Evolutionary conservation across 352 stramenopile species (phyloP).

Genomic region (Globisporangium sylvaticum): DNA sequence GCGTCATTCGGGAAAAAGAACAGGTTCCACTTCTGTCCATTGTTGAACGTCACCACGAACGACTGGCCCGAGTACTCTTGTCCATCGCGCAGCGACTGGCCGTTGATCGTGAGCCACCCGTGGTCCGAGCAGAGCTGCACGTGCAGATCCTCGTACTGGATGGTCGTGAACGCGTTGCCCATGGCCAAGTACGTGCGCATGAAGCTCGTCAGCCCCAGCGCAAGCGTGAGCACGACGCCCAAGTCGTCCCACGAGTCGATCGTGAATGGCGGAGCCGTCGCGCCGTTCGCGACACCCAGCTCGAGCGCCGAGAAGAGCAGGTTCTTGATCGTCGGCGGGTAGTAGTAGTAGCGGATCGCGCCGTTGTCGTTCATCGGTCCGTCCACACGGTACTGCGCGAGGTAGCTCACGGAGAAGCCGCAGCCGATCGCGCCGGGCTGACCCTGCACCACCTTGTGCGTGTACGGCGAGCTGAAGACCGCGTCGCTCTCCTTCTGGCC

Average conservation of each 20-base stretch:
- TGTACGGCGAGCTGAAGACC: constrained; percentile 70
- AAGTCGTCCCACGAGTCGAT: constrained; percentile 79
- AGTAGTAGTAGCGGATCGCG: constrained; percentile 84
- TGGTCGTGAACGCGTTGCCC: constrained; percentile 75
- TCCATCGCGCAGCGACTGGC: constrained; percentile 28
- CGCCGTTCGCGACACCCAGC: constrained; percentile 18
- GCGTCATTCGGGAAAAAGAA: constrained; percentile 44
- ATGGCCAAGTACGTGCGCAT: constrained; percentile 61
- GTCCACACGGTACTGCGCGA: constrained; percentile 67
- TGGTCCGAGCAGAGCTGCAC: constrained; percentile 64
- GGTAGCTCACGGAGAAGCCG: constrained; percentile 62
- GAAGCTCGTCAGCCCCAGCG: constrained; percentile 2
- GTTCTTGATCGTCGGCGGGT: constrained; percentile 70
- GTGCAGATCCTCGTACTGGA: constrained; percentile 65
- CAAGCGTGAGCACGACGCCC: constrained; percentile 50
- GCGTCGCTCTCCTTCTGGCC: constrained; percentile 55
- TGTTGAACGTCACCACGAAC: constrained; percentile 71
- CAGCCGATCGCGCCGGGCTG: constrained; percentile 31
- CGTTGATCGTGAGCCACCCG: constrained; percentile 55
- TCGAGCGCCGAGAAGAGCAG: constrained; percentile 64
- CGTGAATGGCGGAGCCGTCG: constrained; percentile 19
- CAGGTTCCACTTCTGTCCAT: constrained; percentile 68
- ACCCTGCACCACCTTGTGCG: constrained; percentile 44
- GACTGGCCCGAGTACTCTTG: constrained; percentile 32
- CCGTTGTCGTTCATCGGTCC: constrained; percentile 73